phyloP scores from a whole-genome alignment of 2,329 filamentous ascomycete species.

The Aspergillus brunneoviolaceus region DNA sequence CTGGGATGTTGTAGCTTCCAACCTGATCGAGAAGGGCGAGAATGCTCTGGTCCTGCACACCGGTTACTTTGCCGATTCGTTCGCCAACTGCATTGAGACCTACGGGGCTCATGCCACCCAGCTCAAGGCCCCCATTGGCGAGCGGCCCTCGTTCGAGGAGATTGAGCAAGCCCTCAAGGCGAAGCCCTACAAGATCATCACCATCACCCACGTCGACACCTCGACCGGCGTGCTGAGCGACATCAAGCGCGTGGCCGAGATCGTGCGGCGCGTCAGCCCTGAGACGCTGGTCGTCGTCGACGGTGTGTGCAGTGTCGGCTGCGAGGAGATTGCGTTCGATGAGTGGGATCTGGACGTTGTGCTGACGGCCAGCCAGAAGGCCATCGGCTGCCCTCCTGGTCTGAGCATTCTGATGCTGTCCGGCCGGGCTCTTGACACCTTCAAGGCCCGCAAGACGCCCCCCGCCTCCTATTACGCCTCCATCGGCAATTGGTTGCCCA shows the following conservation, averaged over 20 bases:
- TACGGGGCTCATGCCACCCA: conserved; percentile 91
- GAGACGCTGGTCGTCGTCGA: conserved; percentile 91
- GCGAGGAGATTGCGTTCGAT: conserved; percentile 94
- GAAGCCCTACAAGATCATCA: conserved; percentile 92
- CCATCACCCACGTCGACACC: conserved; percentile 95
- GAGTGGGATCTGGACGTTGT: conserved; percentile 92
- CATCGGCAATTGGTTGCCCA: conserved; percentile 95
- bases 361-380: conserved; percentile 93
- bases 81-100: conserved; percentile 85
- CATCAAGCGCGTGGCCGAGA: conserved; percentile 76
- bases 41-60: conserved; percentile 90
- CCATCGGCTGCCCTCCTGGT: conserved; percentile 91
- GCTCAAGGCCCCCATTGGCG: conserved; percentile 83
- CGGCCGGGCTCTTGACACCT: conserved; percentile 76
- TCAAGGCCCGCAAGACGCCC: conserved; percentile 76
- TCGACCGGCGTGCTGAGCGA: conserved; percentile 95
- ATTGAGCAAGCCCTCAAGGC: conserved; percentile 84
- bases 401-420: conserved; percentile 94
- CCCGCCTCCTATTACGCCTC: conserved; percentile 91
- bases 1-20: conserved; percentile 95
- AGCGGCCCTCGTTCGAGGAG: conserved; percentile 79
- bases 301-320: conserved; percentile 94
- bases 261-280: conserved; percentile 83
- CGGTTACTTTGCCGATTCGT: conserved; percentile 95
- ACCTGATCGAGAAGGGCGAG: conserved; percentile 85